Base-by-base conservation (phyloP, 441 rosid species). In the Gossypium schwendimanii region DNA sequence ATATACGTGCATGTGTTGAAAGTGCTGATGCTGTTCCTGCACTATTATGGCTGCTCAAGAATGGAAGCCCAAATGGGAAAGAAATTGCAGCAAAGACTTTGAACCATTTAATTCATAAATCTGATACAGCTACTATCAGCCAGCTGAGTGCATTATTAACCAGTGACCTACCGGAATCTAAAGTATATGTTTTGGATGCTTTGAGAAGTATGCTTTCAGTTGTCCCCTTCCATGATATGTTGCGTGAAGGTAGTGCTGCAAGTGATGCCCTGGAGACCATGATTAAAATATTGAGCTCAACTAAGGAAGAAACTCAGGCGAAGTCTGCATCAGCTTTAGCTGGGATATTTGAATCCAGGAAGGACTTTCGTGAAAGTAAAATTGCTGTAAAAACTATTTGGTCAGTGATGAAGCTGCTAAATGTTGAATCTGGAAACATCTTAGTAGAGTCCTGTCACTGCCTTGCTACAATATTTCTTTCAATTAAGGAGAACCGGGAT, bases 1-100 rank as follows among this genome's bases (percentile, higher is more conserved):
- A 96, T 76, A 96, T 96, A 74, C 98, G 99, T 18, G 98, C 94
- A 70, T 94, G 99, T 77, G 98, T 96, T 78, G 99, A 96, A 85
- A 96, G 99, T 81, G 99, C 99, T 73, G 98, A 94, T 85, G 98
- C 99, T 44, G 99, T 96, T 81, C 99, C 99, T 81, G 99, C 99
- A 78, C 84, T 96, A 45, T 74, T 96, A 74, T 96, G 99, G 99
- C 90, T 96, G 63, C 87, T 96, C 68, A 96, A 96, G 82, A 94
- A 94, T 80, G 99, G 99, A 67, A 94, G 98, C 80, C 63, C 93
- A 47, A 96, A 92, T 75, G 99, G 99, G 74, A 94, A 96, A 82
- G 99, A 96, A 83, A 92, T 91, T 65, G 98, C 98, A 2, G 98
- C 98, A 36, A 96, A 91, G 91, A 94, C 99, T 60, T 82, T 96